Evolutionary conservation across 1,284 basidiomycete genomes (phyloP).

Genomic region (Heterobasidion irregulare): DNA sequence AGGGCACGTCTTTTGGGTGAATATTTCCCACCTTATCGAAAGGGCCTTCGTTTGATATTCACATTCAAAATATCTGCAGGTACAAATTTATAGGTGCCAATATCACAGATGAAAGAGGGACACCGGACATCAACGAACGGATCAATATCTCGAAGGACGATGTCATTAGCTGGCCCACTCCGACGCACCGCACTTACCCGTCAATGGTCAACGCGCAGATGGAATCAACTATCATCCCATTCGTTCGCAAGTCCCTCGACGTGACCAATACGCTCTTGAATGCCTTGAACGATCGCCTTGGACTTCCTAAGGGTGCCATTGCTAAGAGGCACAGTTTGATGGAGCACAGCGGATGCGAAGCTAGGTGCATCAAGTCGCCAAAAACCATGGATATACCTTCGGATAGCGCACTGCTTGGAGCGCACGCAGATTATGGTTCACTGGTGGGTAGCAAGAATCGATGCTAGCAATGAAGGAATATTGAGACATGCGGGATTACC

Average conservation of each 20-base stretch:
- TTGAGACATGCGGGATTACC: too few species aligned
- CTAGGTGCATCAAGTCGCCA: slow-evolving; percentile 27
- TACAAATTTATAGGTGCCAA: slow-evolving; percentile 27
- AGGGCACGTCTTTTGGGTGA: slow-evolving; percentile 24
- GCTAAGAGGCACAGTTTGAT: slow-evolving; percentile 19
- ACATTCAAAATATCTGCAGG: slow-evolving; percentile 9
- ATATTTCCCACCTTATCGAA: neutral
- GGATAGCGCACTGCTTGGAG: slow-evolving; percentile 20
- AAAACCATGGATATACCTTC: slow-evolving; percentile 12
- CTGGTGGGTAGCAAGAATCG: slow-evolving; percentile 10
- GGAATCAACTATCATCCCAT: slow-evolving; percentile 22
- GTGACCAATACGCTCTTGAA: slow-evolving; percentile 24
- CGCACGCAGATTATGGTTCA: slow-evolving; percentile 31
- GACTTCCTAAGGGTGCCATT: slow-evolving; percentile 23
- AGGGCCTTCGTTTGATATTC: neutral
- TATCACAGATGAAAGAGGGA: slow-evolving; percentile 25
- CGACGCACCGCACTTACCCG: slow-evolving; percentile 24
- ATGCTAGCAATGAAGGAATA: too few species aligned
- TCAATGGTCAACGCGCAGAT: slow-evolving; percentile 23
- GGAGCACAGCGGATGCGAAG: slow-evolving; percentile 27
- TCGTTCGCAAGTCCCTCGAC: slow-evolving; percentile 23
- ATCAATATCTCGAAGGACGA: slow-evolving; percentile 26
- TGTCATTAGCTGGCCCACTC: slow-evolving; percentile 21
- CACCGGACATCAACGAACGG: slow-evolving; percentile 23
- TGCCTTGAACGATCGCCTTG: slow-evolving; percentile 22